Percentiles rank a stretch among this genome's conserved stretches.
Evolutionary conservation across 2,329 filamentous ascomycete genomes (phyloP).

Genomic region (Harringtonia lauricola): DNA sequence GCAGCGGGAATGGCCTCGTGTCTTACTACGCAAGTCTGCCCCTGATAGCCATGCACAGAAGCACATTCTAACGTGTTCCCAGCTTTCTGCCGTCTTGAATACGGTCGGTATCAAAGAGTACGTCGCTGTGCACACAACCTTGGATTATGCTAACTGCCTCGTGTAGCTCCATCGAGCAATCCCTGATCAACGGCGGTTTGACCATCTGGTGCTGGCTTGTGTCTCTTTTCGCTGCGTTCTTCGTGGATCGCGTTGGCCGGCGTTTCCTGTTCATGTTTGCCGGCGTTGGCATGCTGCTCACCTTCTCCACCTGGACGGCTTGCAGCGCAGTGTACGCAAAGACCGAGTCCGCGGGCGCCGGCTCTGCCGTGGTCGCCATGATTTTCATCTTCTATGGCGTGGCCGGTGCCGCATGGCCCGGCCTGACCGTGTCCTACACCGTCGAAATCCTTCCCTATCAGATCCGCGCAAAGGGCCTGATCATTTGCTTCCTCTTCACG

Average conservation of each 20-base stretch:
- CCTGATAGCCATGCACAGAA: too few species aligned
- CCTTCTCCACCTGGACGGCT: slow-evolving; percentile 16
- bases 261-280: slow-evolving; percentile 11
- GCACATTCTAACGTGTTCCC: too few species aligned
- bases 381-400: slow-evolving; percentile 24
- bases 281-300: slow-evolving; percentile 16
- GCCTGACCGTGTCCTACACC: slow-evolving; percentile 29
- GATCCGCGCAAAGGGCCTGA: slow-evolving; percentile 21
- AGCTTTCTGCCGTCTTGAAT: slow-evolving; percentile 8
- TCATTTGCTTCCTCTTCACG: slow-evolving; percentile 16
- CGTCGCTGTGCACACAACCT: too few species aligned
- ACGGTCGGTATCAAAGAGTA: slow-evolving; percentile 8
- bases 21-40: slow-evolving; percentile 3
- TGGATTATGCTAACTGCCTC: too few species aligned
- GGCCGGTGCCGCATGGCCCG: slow-evolving; percentile 26
- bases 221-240: slow-evolving; percentile 15
- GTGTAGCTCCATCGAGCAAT: slow-evolving; percentile 4
- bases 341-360: slow-evolving; percentile 13
- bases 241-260: slow-evolving; percentile 19
- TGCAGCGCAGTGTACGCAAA: slow-evolving; percentile 5
- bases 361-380: slow-evolving; percentile 17
- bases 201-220: slow-evolving; percentile 10
- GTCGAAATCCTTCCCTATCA: slow-evolving; percentile 31
- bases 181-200: slow-evolving; percentile 6
- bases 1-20: slow-evolving; percentile 5